A percentile compares a stretch with the other conserved stretches of the same genome.
phyloP scores from a whole-genome alignment of 2,329 filamentous ascomycete genomes.

The Conoideocrella luteorostrata region DNA sequence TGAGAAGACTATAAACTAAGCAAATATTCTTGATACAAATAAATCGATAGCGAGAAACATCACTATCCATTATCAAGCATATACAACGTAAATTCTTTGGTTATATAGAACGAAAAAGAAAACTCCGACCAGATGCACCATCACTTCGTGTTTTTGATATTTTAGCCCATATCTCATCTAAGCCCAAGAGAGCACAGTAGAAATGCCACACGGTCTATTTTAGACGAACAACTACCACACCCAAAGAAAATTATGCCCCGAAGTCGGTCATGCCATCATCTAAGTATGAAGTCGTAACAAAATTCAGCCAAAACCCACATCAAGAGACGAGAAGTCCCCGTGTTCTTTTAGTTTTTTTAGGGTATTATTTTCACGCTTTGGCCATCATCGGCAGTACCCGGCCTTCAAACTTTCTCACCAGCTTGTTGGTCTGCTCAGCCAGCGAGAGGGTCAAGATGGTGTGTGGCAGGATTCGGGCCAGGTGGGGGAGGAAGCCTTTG shows the following conservation, averaged over 20 bases:
- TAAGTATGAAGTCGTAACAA: too few species aligned
- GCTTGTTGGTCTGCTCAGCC: constrained; percentile 94
- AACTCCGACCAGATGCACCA: constrained; percentile 12
- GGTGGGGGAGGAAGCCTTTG: constrained; percentile 93
- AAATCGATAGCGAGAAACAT: background rate
- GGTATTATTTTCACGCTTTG: constrained; percentile 15
- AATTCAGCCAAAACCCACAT: too few species aligned
- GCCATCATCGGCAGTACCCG: constrained; percentile 40
- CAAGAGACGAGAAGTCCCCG: too few species aligned
- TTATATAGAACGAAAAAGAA: constrained; percentile 5
- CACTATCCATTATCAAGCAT: background rate
- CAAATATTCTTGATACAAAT: background rate
- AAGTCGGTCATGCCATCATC: background rate
- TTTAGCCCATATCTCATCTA: background rate
- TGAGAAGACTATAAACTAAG: constrained; percentile 21
- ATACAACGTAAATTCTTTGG: background rate
- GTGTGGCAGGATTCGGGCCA: constrained; percentile 90
- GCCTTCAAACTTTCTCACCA: constrained; percentile 72
- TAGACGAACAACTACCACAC: background rate
- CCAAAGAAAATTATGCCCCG: background rate
- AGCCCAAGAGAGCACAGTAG: constrained; percentile 1
- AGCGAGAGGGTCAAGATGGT: constrained; percentile 89
- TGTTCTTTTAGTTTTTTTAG: too few species aligned
- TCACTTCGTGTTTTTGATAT: constrained; percentile 8
- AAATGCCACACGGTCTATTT: constrained; percentile 11